Conservation (phyloP, 2,329 filamentous ascomycete species). For the Rhytidhysteron rufulum region DNA sequence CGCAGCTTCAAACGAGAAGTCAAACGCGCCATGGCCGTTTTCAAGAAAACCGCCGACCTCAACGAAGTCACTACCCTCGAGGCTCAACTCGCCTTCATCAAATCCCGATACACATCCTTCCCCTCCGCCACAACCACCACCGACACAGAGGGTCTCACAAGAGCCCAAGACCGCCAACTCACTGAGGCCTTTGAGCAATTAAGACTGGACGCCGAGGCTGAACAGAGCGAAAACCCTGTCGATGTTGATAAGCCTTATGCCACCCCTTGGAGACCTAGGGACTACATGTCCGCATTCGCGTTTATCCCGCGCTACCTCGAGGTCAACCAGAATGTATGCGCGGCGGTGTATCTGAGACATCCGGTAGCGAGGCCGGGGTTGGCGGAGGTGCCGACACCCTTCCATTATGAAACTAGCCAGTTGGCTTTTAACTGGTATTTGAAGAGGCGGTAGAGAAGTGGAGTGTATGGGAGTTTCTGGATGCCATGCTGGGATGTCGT, state of each 20-base stretch:
- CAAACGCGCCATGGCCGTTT: slow-evolving; percentile 58
- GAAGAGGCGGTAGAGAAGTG: slow-evolving; percentile 67
- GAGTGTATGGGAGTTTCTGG: too few species aligned
- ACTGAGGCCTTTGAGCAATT: slow-evolving; percentile 54
- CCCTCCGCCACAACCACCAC: slow-evolving; percentile 3
- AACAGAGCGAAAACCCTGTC: slow-evolving; percentile 61
- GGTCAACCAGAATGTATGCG: slow-evolving; percentile 95
- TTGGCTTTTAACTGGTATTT: slow-evolving; percentile 94
- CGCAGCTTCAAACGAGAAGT: slow-evolving; percentile 67
- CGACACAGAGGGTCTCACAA: slow-evolving; percentile 32
- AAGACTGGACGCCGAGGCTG: slow-evolving; percentile 67
- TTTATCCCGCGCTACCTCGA: slow-evolving; percentile 95
- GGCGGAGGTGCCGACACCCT: slow-evolving; percentile 76
- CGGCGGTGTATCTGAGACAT: slow-evolving; percentile 90
- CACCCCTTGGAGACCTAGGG: slow-evolving; percentile 83
- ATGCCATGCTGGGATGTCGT: too few species aligned
- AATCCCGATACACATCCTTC: slow-evolving; percentile 17
- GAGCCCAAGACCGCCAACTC: slow-evolving; percentile 57
- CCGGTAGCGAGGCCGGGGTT: slow-evolving; percentile 80
- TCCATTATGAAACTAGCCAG: slow-evolving; percentile 65
- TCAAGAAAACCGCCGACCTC: slow-evolving; percentile 40
- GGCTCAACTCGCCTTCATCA: slow-evolving; percentile 45
- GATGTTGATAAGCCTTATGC: slow-evolving; percentile 77
- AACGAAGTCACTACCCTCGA: slow-evolving; percentile 43
- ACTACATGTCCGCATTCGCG: slow-evolving; percentile 87